Evolutionary conservation across 345 rosid species (phyloP), one percentile per base, ranked within the genome.

Genomic region (Mallotus nudiflorus): DNA sequence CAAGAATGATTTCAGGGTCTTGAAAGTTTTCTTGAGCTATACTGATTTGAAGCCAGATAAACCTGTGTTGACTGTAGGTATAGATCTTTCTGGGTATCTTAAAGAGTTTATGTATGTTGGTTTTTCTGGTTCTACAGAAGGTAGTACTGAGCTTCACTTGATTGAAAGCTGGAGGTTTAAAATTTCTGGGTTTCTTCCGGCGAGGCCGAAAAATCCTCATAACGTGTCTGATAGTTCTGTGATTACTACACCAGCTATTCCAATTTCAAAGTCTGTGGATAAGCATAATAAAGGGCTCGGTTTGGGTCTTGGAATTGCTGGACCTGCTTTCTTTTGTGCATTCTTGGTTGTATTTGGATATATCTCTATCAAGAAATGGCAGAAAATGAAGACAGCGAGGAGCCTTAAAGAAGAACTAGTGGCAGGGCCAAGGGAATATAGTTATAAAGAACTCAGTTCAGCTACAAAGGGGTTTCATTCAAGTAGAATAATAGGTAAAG

Each of bases 111-210:
- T 84, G 90, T 89, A 82, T 42, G 91, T 82, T 35, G 99, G 99
- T 7, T 92, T 96, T 74, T 87, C 99, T 0, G 99, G 90, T 33
- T 91, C 99, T 37, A 92, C 95, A 1, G 99, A 96, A 81, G 96
- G 98, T 48, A 92, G 96, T 68, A 92, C 99, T 5, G 98, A 92
- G 85, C 73, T 88, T 73, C 99, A 96, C 77, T 67, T 83, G 72
- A 78, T 96, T 22, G 66, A 81, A 68, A 89, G 73, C 63, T 92
- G 99, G 99, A 89, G 88, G 71, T 92, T 96, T 77, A 71, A 58
- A 66, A 88, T 90, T 5, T 85, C 74, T 13, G 96, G 94, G 13
- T 89, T 91, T 70, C 68, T 69, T 74, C 90, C 96, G 0, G 74
- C 73, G 64, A 87, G 85, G 63, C 79, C 91, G 0, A 85, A 68